A percentile compares a stretch with the other conserved stretches of the same genome.
Conservation (phyloP, 2,329 filamentous ascomycete species). For the Akanthomyces dipterigenus region DNA sequence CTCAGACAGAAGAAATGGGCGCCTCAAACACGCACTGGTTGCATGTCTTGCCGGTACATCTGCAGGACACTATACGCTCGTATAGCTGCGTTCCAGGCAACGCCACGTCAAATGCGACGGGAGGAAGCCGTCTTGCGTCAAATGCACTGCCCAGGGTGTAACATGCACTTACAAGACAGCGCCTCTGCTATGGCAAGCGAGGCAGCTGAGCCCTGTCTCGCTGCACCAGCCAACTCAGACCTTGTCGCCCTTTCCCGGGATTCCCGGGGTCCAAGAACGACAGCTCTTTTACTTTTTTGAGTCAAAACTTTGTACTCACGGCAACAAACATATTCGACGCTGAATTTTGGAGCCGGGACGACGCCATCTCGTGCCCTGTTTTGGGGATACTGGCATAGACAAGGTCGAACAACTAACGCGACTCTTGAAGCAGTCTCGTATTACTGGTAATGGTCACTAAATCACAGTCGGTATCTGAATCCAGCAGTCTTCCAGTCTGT, state of each 20-base stretch:
- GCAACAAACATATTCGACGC: not conserved
- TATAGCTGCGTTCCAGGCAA: too few relatives aligned
- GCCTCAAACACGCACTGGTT: not conserved
- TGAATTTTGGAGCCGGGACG: not conserved
- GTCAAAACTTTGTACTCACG: not conserved
- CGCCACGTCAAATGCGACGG: too few relatives aligned
- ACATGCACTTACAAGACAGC: too few relatives aligned
- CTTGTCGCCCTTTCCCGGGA: not conserved
- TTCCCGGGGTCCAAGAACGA: not conserved
- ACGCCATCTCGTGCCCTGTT: not conserved
- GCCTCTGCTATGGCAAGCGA: too few relatives aligned
- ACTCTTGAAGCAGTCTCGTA: too few relatives aligned
- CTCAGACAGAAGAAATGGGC: not conserved
- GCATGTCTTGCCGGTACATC: too few relatives aligned
- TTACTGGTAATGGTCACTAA: not conserved
- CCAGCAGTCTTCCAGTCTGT: slow-evolving; percentile 55
- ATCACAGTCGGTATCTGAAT: slow-evolving; percentile 49
- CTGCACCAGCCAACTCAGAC: not conserved
- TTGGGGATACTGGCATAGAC: not conserved
- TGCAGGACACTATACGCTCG: too few relatives aligned
- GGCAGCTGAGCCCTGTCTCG: too few relatives aligned
- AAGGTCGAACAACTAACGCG: not conserved
- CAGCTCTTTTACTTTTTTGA: not conserved
- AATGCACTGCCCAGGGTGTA: too few relatives aligned
- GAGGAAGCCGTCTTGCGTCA: too few relatives aligned